These are phyloP conservation scores for Pseudogymnoascus sp. DNA, from an alignment of 2,329 filamentous ascomycete genomes.

Conservation along the genomic window DNA sequence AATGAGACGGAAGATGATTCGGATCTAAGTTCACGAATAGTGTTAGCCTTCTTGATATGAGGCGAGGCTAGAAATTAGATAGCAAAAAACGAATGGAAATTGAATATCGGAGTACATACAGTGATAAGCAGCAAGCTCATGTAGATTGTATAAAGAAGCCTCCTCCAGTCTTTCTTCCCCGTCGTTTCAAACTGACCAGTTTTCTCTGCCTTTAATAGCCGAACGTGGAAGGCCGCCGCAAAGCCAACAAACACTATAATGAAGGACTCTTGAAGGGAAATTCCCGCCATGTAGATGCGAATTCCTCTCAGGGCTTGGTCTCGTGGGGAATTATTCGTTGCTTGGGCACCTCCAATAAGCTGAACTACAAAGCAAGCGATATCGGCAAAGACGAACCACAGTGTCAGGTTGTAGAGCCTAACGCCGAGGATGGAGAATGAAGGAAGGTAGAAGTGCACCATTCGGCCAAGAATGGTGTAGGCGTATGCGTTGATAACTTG, in stretches of 20 bases:
- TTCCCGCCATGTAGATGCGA: conserved; percentile 10
- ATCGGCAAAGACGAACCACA: conserved; percentile 41
- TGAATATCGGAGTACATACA: conserved; percentile 29
- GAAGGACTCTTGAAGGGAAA: background rate
- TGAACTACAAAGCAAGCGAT: conserved; percentile 42
- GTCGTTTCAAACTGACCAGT: conserved; percentile 19
- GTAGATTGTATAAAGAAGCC: conserved; percentile 13
- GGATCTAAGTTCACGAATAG: conserved; percentile 32
- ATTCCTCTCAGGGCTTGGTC: conserved; percentile 25
- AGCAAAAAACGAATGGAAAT: conserved; percentile 37
- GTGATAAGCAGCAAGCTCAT: background rate
- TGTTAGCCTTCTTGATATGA: background rate
- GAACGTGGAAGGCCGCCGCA: conserved; percentile 34
- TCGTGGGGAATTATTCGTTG: conserved; percentile 25
- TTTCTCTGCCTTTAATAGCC: conserved; percentile 19
- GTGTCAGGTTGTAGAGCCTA: conserved; percentile 34
- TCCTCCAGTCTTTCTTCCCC: conserved; percentile 23
- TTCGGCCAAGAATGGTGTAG: conserved; percentile 26
- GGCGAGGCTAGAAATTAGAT: conserved; percentile 20
- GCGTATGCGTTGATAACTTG: conserved; percentile 27
- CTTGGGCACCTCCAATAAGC: conserved; percentile 34
- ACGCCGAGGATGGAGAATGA: conserved; percentile 32
- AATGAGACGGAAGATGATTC: conserved; percentile 54
- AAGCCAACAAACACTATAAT: conserved; percentile 1
- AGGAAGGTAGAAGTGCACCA: conserved; percentile 30